Evolutionary conservation across 371 early-diverging fungal genomes (phyloP), one percentile per base, ranked within the genome.

Genomic region (Smittium mucronatum): DNA sequence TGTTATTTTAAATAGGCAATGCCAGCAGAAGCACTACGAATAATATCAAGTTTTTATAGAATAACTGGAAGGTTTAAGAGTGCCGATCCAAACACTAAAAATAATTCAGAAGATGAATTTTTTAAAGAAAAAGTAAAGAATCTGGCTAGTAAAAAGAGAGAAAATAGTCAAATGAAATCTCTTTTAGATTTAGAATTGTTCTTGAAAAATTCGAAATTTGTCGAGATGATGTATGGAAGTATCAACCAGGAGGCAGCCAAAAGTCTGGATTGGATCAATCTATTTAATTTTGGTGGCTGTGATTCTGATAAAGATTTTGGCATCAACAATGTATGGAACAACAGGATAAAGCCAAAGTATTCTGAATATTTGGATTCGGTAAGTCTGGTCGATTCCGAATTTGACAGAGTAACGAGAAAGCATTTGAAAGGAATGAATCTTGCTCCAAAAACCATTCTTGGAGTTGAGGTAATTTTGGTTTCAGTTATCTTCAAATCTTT

Each of bases 401-500:
- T 28, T 28, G 63, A 63, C 8, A 8, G 8, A 8, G 63, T 30
- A 15, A 32, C 32, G 28, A 32, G 28, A 8, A n/a, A n/a, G 5
- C 30, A 30, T 17, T 32, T 63, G 26, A n/a, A n/a, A 28, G 28
- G 32, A 17, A 57, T 21, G 57, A 5, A 63, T 28, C 63, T 63
- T 8, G 32, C 15, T 63, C 63, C 63, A 8, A 63, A 63, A 63
- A 15, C n/a, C 0, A 86, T 89, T 1, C 78, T 86, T 0, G 85
- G 84, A 1, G 78, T 85, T 2, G 89, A 90, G 75, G 86, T 84
- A 72, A 72, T 17, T 17, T 17, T 57, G n/a, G 17, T 17, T 17
- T n/a, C n/a, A 57, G n/a, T n/a, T n/a, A n/a, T n/a, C n/a, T n/a
- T n/a, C n/a, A n/a, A n/a, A n/a, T 57, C 57, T 17, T 57, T 57